Percentiles rank a stretch among this genome's conserved stretches.
Conservation (phyloP, 306 rosid genomes). For the Pyrus pyrifolia region DNA sequence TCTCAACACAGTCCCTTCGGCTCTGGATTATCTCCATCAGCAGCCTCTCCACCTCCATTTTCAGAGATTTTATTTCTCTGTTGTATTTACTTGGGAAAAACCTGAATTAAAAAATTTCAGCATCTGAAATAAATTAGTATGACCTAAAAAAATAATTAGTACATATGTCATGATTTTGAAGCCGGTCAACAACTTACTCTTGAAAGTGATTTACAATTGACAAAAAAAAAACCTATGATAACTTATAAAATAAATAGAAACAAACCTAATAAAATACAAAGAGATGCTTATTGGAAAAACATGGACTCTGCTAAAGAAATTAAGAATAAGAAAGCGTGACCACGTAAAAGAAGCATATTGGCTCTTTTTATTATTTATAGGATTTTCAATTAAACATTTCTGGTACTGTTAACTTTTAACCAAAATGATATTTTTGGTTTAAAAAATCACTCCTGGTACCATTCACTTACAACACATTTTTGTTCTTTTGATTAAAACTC, state of each 20-base stretch:
- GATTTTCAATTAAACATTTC: too few species aligned
- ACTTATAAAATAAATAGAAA: neutral
- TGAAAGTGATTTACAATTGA: constrained; percentile 7
- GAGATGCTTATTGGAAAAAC: constrained; percentile 2
- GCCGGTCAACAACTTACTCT: neutral
- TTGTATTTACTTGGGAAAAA: constrained; percentile 86
- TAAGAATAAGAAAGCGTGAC: neutral
- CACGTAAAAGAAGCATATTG: constrained; percentile 1
- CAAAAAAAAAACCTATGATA: neutral
- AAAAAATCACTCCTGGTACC: too few species aligned
- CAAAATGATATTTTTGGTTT: too few species aligned
- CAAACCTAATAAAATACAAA: neutral
- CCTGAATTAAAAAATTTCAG: constrained; percentile 19
- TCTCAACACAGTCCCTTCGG: constrained; percentile 72
- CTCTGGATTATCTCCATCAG: constrained; percentile 87
- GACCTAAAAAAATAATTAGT: neutral
- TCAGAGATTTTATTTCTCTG: constrained; percentile 73
- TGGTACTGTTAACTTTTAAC: too few species aligned
- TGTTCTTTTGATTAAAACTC: too few species aligned
- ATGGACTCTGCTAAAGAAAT: constrained; percentile 11
- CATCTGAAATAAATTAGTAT: neutral
- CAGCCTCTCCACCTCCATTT: constrained; percentile 76
- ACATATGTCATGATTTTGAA: neutral
- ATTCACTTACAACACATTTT: too few species aligned
- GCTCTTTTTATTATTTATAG: neutral